Evolutionary conservation across 176 grass and related monocot genomes (phyloP).

Genomic region (Oryza coarctata): DNA sequence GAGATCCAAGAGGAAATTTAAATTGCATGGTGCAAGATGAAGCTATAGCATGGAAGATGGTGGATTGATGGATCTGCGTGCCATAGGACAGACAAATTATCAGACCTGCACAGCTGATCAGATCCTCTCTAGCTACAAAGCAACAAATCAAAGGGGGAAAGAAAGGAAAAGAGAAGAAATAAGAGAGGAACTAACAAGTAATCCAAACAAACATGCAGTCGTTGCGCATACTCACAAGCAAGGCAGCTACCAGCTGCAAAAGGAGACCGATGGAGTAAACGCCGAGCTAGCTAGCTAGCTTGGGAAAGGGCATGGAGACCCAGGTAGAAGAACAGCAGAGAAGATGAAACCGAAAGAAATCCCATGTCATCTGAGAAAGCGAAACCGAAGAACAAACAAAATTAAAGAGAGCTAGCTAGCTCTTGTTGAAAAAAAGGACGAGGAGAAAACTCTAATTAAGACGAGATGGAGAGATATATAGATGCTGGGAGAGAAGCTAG

Average conservation of each 20-base stretch:
- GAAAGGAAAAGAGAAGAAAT: not conserved
- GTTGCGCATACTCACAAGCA: slow-evolving; percentile 31
- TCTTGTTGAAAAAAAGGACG: not conserved
- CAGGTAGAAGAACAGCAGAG: not conserved
- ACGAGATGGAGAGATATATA: not conserved
- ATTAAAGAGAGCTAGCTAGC: not conserved
- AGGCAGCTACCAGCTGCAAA: no score
- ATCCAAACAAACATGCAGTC: slow-evolving; percentile 8
- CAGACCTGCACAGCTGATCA: not conserved
- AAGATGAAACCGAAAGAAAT: not conserved
- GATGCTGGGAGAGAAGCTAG: not conserved
- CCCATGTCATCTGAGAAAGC: not conserved
- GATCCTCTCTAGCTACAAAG: slow-evolving; percentile 3
- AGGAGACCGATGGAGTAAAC: not conserved
- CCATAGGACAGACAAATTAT: not conserved
- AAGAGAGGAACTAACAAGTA: not conserved
- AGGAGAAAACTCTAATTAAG: not conserved
- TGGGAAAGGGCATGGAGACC: not conserved
- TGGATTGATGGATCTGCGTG: slow-evolving; percentile 32
- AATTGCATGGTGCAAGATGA: not conserved
- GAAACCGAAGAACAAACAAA: not conserved
- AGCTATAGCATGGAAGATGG: not conserved
- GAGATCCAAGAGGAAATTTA: not conserved
- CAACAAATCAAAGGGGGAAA: slow-evolving; percentile 4
- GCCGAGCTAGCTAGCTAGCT: not conserved